Conservation (phyloP, 75 land plant species). For the Gnetum montanum region DNA sequence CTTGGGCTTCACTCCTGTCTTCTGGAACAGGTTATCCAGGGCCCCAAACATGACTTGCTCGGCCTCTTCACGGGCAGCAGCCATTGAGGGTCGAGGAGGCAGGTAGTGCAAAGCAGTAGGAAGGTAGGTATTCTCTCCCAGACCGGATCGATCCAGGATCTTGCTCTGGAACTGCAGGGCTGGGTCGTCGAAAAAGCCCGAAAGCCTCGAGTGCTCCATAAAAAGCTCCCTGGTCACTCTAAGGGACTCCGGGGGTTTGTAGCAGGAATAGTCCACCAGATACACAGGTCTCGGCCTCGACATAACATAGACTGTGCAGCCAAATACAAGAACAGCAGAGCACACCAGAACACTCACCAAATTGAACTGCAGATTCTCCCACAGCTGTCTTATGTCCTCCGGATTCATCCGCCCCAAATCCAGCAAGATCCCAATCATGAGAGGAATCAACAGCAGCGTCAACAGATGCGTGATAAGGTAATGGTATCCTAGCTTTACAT, state of each 20-base stretch:
- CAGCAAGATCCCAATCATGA: neutral
- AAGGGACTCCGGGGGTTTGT: conserved; percentile 25
- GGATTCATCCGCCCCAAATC: conserved; percentile 16
- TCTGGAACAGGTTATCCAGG: conserved; percentile 32
- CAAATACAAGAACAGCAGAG: conserved; percentile 51
- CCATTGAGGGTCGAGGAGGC: conserved; percentile 44
- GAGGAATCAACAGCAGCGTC: neutral
- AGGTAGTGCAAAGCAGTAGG: conserved; percentile 38
- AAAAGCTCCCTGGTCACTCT: conserved; percentile 19
- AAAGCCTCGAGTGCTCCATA: conserved; percentile 40
- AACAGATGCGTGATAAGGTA: neutral
- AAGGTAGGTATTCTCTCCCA: conserved; percentile 41
- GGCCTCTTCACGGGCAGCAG: conserved; percentile 45
- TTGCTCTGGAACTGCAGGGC: conserved; percentile 45
- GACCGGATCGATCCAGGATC: conserved; percentile 52
- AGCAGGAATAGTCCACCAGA: conserved; percentile 50
- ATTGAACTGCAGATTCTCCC: conserved; percentile 52
- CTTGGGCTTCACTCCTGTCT: conserved; percentile 35
- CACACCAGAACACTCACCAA: conserved; percentile 44
- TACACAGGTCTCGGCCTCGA: conserved; percentile 41
- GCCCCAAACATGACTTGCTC: conserved; percentile 46
- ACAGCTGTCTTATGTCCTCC: conserved; percentile 42
- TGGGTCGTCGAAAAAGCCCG: conserved; percentile 35
- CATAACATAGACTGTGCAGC: conserved; percentile 35
- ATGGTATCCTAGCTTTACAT: neutral